Percentiles rank a stretch among this genome's conserved stretches.
Conservation (phyloP, 148 eudicot species). For the Beta vulgaris region DNA sequence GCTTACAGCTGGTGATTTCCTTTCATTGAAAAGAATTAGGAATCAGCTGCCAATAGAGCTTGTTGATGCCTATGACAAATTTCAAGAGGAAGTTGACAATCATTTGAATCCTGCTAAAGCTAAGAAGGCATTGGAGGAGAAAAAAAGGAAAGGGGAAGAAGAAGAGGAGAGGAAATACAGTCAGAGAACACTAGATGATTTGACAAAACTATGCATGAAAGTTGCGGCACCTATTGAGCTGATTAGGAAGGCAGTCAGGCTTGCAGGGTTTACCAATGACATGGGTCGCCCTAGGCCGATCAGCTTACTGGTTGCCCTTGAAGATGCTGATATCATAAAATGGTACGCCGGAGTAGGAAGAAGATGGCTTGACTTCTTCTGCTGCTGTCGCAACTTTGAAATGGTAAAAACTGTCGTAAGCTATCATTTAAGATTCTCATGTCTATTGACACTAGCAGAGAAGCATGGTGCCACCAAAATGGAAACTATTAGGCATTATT, state of each 20-base stretch:
- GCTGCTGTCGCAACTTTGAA: conserved; percentile 79
- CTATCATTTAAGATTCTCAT: conserved; percentile 86
- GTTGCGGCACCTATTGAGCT: conserved; percentile 69
- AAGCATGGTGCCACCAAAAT: conserved; percentile 83
- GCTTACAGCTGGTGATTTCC: conserved; percentile 70
- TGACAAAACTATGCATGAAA: conserved; percentile 75
- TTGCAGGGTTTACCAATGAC: conserved; percentile 75
- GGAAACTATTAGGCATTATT: conserved; percentile 71
- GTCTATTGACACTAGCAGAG: conserved; percentile 79
- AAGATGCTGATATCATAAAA: conserved; percentile 73
- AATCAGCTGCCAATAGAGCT: conserved; percentile 76
- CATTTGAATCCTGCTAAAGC: conserved; percentile 66
- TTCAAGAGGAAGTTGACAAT: conserved; percentile 71
- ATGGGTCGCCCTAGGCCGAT: conserved; percentile 97
- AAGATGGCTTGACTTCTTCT: conserved; percentile 84
- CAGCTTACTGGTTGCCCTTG: conserved; percentile 55
- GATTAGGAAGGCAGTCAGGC: conserved; percentile 61
- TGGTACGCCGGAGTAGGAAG: conserved; percentile 91
- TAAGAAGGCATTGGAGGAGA: conserved; percentile 54
- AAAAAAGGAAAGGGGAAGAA: conserved; percentile 53
- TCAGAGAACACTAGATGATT: conserved; percentile 66
- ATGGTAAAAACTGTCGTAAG: conserved; percentile 62
- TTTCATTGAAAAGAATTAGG: conserved; percentile 66
- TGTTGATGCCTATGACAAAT: conserved; percentile 76
- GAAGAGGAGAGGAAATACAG: conserved; percentile 70